Conservation (phyloP, 257 asterid genomes). For the Linderniella brevidens region DNA sequence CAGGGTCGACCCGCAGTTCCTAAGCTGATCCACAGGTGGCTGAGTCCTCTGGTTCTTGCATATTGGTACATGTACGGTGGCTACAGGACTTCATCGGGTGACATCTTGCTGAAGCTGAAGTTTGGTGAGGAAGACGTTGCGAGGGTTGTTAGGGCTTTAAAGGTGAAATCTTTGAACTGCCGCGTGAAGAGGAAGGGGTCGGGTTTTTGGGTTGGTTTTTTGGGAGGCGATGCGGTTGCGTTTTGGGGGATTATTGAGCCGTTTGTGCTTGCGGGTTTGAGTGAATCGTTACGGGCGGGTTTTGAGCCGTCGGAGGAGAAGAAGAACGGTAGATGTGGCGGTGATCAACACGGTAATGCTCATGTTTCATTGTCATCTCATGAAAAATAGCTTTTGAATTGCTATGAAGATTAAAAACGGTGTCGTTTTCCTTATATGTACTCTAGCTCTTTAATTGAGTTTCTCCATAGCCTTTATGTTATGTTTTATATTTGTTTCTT, state of each 20-base stretch:
- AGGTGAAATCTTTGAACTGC: constrained; percentile 36
- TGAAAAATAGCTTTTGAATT: no score
- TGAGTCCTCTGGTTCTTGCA: constrained; percentile 81
- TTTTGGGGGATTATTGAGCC: constrained; percentile 62
- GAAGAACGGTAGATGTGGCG: no score
- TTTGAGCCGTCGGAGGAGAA: constrained; percentile 18
- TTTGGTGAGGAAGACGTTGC: constrained; percentile 40
- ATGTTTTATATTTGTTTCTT: no score
- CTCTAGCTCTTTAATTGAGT: no score
- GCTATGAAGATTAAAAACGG: no score
- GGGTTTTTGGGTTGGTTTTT: constrained; percentile 68
- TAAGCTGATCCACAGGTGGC: constrained; percentile 73
- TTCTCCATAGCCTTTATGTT: no score
- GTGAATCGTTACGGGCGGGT: constrained; percentile 30
- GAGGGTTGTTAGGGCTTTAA: constrained; percentile 32
- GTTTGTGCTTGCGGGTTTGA: constrained; percentile 46
- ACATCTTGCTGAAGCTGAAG: constrained; percentile 59
- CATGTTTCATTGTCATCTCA: no score
- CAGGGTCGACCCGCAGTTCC: constrained; percentile 49
- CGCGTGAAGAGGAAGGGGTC: constrained; percentile 46
- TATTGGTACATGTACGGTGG: constrained; percentile 96
- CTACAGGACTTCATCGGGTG: constrained; percentile 59
- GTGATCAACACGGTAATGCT: no score
- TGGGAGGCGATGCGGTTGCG: constrained; percentile 41
- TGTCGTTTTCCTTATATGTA: no score